Evolutionary conservation across 805 yeast species (phyloP), one percentile per base, ranked within the genome.

Genomic region (Priceomyces medius): DNA sequence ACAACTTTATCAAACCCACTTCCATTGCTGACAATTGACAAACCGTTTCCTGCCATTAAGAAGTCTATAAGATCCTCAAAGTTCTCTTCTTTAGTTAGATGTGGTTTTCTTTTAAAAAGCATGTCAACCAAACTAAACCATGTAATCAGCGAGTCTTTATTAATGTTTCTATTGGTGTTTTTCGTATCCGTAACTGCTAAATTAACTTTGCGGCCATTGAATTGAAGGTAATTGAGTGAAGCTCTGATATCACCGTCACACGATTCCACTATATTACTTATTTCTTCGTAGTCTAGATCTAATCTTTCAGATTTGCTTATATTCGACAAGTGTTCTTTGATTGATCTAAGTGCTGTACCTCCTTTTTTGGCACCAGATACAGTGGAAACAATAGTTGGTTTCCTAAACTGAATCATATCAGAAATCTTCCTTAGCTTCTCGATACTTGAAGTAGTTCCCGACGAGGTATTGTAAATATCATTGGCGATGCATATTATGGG

Each of bases 401-500:
- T 80, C 43, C 71, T 74, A 54, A 89, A 85, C 5, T 77, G 59
- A 2, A 91, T 70, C 5, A 86, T 70, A 53, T 91, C 97, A 47
- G 91, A 80, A 44, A 74, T 64, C 0, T 84, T 83, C 46, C 91
- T 78, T 45, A 91, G 66, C 42, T 79, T 80, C 39, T 88, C 95
- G 62, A 91, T 68, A 1, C 86, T 79, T 2, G 81, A 77, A 7
- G 55, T 50, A 3, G 63, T 63, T 3, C 64, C 51, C 2, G 63
- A 40, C 2, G 49, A 47, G 12, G 58, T 49, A 13, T 87, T 77
- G 59, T 86, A 89, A 1, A 86, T 73, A 55, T 93, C 96, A 56
- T 91, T 93, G 58, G 97, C 95, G 42, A 93, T 79, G 31, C 96
- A 90, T 40, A 91, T 87, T 14, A 93, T 88, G 1, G 98, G 98